A percentile compares a stretch with the other conserved stretches of the same genome.
phyloP scores from a whole-genome alignment of 2,329 filamentous ascomycete species.

The Fusarium metavorans region DNA sequence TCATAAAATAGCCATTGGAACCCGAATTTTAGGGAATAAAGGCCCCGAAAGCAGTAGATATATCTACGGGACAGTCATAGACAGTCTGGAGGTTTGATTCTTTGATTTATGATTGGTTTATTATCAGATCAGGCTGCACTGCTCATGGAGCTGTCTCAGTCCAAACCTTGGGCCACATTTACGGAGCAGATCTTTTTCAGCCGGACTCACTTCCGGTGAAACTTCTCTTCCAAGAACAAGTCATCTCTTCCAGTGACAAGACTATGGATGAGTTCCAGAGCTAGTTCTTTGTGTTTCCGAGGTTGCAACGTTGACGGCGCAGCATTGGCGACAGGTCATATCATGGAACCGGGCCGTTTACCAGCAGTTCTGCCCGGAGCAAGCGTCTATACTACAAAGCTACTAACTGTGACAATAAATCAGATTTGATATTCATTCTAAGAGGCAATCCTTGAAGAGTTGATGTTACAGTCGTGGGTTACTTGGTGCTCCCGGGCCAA shows the following conservation, averaged over 20 bases:
- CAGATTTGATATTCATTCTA: background rate
- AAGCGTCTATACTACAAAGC: background rate
- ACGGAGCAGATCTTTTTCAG: background rate
- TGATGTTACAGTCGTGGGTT: background rate
- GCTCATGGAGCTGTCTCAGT: background rate
- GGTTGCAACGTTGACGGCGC: background rate
- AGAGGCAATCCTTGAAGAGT: background rate
- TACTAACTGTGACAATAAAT: no score
- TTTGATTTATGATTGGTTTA: constrained; percentile 4
- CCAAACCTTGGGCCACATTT: background rate
- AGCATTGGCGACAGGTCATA: background rate
- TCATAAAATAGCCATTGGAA: background rate
- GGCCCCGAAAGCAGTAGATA: background rate
- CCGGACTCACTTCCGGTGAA: background rate
- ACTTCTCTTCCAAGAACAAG: background rate
- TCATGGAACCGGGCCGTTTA: background rate
- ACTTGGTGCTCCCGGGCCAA: background rate
- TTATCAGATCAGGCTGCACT: background rate
- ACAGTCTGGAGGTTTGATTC: background rate
- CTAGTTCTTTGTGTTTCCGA: background rate
- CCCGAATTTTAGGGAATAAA: background rate
- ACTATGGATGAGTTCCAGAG: no score
- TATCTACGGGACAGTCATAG: background rate
- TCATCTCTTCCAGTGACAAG: no score
- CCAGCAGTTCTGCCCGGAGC: background rate